Percentiles rank a stretch among this genome's conserved stretches.
Conservation (phyloP, 371 early-diverging fungal species). For the Fennellomyces sp. region DNA sequence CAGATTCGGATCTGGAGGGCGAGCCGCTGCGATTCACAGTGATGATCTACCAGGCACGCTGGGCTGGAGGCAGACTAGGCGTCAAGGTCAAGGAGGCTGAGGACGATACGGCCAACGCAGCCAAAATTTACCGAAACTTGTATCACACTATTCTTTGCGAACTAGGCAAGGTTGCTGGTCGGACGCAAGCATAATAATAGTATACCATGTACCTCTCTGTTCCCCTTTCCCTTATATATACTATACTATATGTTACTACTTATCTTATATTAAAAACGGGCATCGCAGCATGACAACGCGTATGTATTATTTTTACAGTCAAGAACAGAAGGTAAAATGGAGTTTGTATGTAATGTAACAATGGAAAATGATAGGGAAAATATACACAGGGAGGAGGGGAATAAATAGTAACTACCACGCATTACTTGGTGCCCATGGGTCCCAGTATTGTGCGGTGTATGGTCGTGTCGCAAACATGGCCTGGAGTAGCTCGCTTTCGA, state of each 20-base stretch:
- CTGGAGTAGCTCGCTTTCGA: conserved; percentile 22
- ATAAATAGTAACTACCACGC: conserved; percentile 2
- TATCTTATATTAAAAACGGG: not conserved
- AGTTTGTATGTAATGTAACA: not conserved
- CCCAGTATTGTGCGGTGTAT: conserved; percentile 8
- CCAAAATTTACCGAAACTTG: conserved; percentile 23
- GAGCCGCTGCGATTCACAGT: conserved; percentile 29
- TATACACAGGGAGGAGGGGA: not conserved
- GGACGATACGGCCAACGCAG: conserved; percentile 18
- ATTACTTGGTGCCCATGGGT: conserved; percentile 1
- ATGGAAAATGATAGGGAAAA: not conserved
- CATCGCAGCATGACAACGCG: no score
- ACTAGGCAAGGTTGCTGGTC: conserved; percentile 20
- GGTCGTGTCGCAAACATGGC: conserved; percentile 11
- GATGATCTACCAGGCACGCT: conserved; percentile 41
- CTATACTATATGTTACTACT: not conserved
- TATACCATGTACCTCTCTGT: not conserved
- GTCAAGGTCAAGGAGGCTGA: conserved; percentile 41
- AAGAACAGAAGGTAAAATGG: not conserved
- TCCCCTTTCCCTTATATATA: not conserved
- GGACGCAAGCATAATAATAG: not conserved
- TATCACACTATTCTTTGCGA: conserved; percentile 29
- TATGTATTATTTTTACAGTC: no score
- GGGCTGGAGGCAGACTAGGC: conserved; percentile 44
- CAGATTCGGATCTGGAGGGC: conserved; percentile 1